A percentile compares a stretch with the other conserved stretches of the same genome.
These are phyloP conservation scores for Trichophyton schoenleinii DNA, from an alignment of 2,329 filamentous ascomycete species.

Conservation along the genomic window DNA sequence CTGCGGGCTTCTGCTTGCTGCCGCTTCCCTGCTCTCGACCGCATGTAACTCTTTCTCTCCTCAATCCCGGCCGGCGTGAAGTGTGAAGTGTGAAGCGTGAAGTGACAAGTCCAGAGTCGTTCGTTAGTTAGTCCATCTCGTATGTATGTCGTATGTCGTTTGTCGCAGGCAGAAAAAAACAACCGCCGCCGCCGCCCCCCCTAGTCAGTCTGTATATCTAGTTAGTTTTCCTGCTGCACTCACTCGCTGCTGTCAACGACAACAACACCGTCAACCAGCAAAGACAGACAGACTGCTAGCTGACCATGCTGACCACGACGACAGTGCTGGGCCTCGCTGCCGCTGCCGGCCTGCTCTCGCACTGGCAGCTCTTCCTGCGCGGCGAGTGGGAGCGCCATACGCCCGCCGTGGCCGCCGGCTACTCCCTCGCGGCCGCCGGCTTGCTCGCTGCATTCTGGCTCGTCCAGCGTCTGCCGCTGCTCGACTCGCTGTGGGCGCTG, in stretches of 20 bases:
- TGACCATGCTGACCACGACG: neutral
- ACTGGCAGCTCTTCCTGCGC: constrained; percentile 4
- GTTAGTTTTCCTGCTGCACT: too few species aligned
- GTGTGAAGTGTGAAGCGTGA: too few species aligned
- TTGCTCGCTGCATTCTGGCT: neutral
- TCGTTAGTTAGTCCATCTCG: too few species aligned
- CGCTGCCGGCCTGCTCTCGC: constrained; percentile 1
- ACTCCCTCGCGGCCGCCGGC: neutral
- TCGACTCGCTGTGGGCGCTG: neutral
- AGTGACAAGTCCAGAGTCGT: too few species aligned
- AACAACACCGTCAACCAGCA: neutral
- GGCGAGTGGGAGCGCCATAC: constrained; percentile 7
- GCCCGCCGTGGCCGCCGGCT: neutral
- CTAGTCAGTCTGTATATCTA: too few species aligned
- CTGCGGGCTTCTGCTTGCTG: too few species aligned
- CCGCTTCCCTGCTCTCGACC: too few species aligned
- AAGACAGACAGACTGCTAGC: neutral
- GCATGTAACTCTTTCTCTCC: too few species aligned
- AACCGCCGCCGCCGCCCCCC: too few species aligned
- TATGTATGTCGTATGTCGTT: too few species aligned
- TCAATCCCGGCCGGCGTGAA: too few species aligned
- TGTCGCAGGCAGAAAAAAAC: too few species aligned
- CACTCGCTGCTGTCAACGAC: neutral
- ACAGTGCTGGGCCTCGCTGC: neutral
- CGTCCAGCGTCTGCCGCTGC: neutral